phyloP scores from a whole-genome alignment of 768 basidiomycete genomes.

The Lactarius deliciosus region DNA sequence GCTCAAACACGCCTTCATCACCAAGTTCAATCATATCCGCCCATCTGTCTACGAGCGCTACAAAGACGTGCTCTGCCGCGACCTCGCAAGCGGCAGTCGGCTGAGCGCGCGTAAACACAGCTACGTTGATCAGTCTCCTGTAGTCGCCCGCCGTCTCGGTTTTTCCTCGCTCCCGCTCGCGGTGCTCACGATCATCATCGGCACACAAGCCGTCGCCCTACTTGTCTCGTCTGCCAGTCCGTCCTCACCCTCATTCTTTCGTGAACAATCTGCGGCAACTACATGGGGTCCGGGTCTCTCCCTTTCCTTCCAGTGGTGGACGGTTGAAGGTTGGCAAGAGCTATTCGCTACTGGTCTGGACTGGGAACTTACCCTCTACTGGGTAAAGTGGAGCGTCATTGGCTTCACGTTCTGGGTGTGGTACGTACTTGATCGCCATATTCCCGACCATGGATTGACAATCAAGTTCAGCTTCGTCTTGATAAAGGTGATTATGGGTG shows the following conservation, averaged over 20 bases:
- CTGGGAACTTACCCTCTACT: constrained; percentile 50
- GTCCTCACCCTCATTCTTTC: constrained; percentile 21
- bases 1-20: constrained; percentile 99
- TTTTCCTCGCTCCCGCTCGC: constrained; percentile 92
- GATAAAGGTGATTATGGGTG: constrained; percentile 90
- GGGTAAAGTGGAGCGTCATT: constrained; percentile 64
- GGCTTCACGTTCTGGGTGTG: constrained; percentile 80
- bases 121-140: constrained; percentile 93
- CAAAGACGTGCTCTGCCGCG: constrained; percentile 92
- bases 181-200: constrained; percentile 74
- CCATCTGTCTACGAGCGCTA: constrained; percentile 94
- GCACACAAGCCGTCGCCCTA: constrained; percentile 65
- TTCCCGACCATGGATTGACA: background rate
- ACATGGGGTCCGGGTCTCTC: constrained; percentile 35
- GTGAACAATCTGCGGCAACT: constrained; percentile 31
- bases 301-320: constrained; percentile 47
- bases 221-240: constrained; percentile 45
- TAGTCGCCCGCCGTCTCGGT: constrained; percentile 90
- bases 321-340: constrained; percentile 28
- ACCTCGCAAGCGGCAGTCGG: constrained; percentile 78
- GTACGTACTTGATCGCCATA: constrained; percentile 43
- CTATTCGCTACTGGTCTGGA: constrained; percentile 37
- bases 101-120: constrained; percentile 77
- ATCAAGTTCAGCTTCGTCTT: constrained; percentile 64
- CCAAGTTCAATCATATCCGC: constrained; percentile 98